Evolutionary conservation across 2,329 filamentous ascomycete genomes (phyloP).

Genomic region (Mariannaea elegans): DNA sequence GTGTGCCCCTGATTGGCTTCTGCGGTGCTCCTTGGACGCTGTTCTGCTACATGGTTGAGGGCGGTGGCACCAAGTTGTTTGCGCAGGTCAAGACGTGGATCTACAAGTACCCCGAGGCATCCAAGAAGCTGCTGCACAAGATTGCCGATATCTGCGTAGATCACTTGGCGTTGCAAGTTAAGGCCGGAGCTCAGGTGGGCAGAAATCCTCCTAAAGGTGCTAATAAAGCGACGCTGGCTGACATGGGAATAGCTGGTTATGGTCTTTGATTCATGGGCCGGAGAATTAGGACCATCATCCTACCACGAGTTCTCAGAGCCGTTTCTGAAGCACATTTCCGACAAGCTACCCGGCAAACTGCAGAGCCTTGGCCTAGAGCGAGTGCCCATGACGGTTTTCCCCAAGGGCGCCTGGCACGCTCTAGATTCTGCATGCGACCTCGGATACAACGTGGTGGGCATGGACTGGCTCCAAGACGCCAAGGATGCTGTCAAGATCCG

Average conservation of each 20-base stretch:
- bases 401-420: constrained; percentile 97
- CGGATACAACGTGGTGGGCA: constrained; percentile 91
- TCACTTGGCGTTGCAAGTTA: constrained; percentile 90
- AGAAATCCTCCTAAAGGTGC: neutral
- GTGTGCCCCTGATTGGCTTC: constrained; percentile 94
- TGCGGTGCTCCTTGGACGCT: constrained; percentile 97
- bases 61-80: constrained; percentile 95
- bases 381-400: constrained; percentile 98
- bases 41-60: constrained; percentile 99
- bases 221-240: neutral
- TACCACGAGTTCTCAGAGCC: constrained; percentile 89
- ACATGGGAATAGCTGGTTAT: constrained; percentile 73
- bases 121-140: constrained; percentile 85
- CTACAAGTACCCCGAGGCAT: constrained; percentile 84
- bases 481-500: constrained; percentile 84
- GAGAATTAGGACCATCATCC: constrained; percentile 84
- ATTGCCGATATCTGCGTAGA: constrained; percentile 96
- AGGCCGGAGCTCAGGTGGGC: constrained; percentile 85
- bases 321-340: constrained; percentile 84
- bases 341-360: constrained; percentile 79
- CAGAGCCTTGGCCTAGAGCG: constrained; percentile 77
- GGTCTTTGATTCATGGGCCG: constrained; percentile 98
- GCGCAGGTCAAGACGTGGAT: constrained; percentile 96
- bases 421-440: constrained; percentile 86
- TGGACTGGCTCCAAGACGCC: constrained; percentile 95